Evolutionary conservation across 495 filamentous ascomycete genomes (phyloP).

Genomic region (Entonaema liquescens): DNA sequence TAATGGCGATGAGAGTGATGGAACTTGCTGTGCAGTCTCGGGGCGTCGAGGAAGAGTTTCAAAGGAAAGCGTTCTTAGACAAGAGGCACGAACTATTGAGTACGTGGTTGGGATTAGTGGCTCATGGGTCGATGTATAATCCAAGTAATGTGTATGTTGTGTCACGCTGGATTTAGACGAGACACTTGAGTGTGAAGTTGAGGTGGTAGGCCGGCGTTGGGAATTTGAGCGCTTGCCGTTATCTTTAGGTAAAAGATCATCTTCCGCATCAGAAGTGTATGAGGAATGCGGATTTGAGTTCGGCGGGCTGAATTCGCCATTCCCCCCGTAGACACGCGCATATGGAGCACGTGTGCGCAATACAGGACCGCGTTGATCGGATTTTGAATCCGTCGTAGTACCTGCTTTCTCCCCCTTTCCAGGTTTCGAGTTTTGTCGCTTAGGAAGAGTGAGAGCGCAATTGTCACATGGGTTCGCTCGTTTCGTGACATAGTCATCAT

Average conservation of each 20-base stretch:
- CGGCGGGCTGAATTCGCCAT: constrained; percentile 51
- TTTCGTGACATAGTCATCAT: constrained; percentile 64
- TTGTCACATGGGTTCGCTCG: constrained; percentile 66
- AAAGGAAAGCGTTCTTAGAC: constrained; percentile 84
- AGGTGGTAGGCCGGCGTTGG: constrained; percentile 41
- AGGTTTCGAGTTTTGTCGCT: constrained; percentile 53
- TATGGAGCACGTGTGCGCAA: constrained; percentile 59
- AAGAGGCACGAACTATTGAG: constrained; percentile 83
- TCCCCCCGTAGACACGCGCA: constrained; percentile 56
- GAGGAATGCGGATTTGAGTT: constrained; percentile 53
- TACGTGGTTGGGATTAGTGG: constrained; percentile 80
- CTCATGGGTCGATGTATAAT: constrained; percentile 86
- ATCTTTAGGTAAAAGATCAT: constrained; percentile 43
- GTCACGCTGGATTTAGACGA: constrained; percentile 60
- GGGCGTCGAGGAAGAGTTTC: constrained; percentile 80
- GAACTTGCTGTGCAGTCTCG: constrained; percentile 41
- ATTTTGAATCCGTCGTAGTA: constrained; percentile 40
- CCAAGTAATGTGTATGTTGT: constrained; percentile 81
- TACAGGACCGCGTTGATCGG: constrained; percentile 51
- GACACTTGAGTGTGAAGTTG: constrained; percentile 55
- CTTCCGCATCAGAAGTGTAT: constrained; percentile 57
- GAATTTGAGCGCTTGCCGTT: constrained; percentile 15
- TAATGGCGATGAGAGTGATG: constrained; percentile 32
- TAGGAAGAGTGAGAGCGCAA: constrained; percentile 68
- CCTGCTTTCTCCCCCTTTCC: constrained; percentile 37